phyloP scores from a whole-genome alignment of 2,329 filamentous ascomycete genomes.

The Stachybotrys chartarum region DNA sequence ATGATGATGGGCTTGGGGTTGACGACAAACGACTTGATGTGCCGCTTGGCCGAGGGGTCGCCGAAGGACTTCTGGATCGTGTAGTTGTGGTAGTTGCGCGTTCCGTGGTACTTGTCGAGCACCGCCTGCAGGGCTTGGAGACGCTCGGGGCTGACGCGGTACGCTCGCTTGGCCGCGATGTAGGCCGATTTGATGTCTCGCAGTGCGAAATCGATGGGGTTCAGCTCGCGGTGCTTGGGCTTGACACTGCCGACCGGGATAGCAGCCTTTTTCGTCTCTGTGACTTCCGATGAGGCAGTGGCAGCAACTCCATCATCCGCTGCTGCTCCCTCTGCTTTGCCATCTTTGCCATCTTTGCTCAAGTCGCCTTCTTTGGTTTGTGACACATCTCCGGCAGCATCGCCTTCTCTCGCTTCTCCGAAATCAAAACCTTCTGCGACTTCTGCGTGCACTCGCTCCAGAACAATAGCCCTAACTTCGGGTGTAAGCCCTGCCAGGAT shows the following conservation, averaged over 20 bases:
- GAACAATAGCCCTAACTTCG: slow-evolving; percentile 53
- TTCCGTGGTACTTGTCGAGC: slow-evolving; percentile 72
- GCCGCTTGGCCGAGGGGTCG: slow-evolving; percentile 79
- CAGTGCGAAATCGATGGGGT: slow-evolving; percentile 55
- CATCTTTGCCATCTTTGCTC: slow-evolving; percentile 4
- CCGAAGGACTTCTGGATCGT: slow-evolving; percentile 79
- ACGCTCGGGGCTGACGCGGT: slow-evolving; percentile 69
- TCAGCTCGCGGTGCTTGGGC: slow-evolving; percentile 33
- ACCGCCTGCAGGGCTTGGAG: slow-evolving; percentile 68
- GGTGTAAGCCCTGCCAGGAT: slow-evolving; percentile 57
- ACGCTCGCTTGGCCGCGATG: slow-evolving; percentile 72
- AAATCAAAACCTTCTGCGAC: slow-evolving; percentile 9
- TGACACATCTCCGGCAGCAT: neutral
- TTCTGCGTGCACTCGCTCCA: slow-evolving; percentile 49
- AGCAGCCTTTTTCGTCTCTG: slow-evolving; percentile 13
- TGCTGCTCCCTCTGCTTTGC: neutral
- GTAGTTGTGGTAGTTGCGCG: slow-evolving; percentile 94
- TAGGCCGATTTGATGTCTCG: slow-evolving; percentile 77
- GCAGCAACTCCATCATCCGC: no score
- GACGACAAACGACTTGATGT: slow-evolving; percentile 87
- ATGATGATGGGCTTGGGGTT: slow-evolving; percentile 73
- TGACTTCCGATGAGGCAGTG: neutral
- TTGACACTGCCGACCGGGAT: slow-evolving; percentile 22
- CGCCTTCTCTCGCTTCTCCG: neutral
- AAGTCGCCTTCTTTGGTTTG: neutral